These are phyloP conservation scores for Diaporthe velutina DNA, from an alignment of 2,329 filamentous ascomycete species.

Conservation along the genomic window DNA sequence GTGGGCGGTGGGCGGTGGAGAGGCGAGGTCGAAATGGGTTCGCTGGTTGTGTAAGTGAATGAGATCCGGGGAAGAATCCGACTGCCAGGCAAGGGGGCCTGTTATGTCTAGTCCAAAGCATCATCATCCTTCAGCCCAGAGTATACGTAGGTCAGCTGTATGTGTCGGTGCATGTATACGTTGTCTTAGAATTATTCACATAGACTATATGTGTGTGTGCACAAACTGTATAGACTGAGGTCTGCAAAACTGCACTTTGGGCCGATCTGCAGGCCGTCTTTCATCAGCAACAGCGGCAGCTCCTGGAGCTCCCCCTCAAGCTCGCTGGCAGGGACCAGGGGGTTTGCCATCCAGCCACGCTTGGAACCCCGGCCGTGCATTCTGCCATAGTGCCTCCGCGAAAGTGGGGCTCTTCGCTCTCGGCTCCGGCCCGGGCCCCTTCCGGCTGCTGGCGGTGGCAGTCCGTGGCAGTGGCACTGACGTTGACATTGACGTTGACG, in stretches of 20 bases:
- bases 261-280: constrained; percentile 18
- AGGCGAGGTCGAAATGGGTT: constrained; percentile 4
- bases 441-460: constrained; percentile 16
- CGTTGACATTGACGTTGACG: neutral
- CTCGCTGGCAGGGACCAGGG: constrained; percentile 8
- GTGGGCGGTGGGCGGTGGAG: too few relatives aligned
- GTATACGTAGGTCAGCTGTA: neutral
- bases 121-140: neutral
- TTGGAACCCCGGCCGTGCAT: neutral
- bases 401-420: neutral
- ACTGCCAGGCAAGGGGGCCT: neutral
- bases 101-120: neutral
- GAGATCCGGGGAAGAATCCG: neutral
- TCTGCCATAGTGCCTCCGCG: neutral
- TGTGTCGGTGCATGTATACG: neutral
- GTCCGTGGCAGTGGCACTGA: constrained; percentile 9
- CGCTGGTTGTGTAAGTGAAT: neutral
- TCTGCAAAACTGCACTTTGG: constrained; percentile 23
- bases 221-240: neutral
- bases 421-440: constrained; percentile 23
- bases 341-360: neutral
- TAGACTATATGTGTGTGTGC: too few relatives aligned
- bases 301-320: neutral
- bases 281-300: neutral
- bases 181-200: neutral